These are phyloP conservation scores for Sicyos baderoa DNA, from an alignment of 306 rosid species.

Conservation along the genomic window DNA sequence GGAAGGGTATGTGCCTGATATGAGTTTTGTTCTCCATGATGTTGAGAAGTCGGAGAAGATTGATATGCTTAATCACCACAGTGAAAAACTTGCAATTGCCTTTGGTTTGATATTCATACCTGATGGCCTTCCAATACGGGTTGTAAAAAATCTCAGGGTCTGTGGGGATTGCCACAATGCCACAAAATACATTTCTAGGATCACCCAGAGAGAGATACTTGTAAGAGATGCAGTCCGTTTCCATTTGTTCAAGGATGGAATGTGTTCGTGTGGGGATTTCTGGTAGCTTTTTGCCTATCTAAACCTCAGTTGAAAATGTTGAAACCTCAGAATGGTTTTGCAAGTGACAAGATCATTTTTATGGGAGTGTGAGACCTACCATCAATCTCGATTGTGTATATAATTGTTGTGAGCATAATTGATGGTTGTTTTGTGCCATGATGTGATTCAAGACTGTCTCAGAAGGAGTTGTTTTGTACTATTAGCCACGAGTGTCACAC, in stretches of 20 bases:
- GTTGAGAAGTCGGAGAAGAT: conserved; percentile 71
- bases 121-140: conserved; percentile 51
- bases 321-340: background rate
- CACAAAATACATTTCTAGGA: conserved; percentile 73
- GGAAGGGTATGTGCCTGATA: conserved; percentile 74
- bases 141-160: conserved; percentile 79
- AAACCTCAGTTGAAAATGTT: background rate
- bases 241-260: conserved; percentile 86
- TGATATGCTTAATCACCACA: conserved; percentile 73
- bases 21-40: conserved; percentile 75
- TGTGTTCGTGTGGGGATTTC: conserved; percentile 81
- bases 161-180: conserved; percentile 93
- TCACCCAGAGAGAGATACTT: conserved; percentile 82
- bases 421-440: background rate
- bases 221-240: conserved; percentile 76
- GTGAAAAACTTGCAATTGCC: conserved; percentile 89
- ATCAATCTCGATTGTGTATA: background rate
- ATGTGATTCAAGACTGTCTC: background rate
- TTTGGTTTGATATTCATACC: conserved; percentile 81
- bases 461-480: background rate
- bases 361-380: background rate
- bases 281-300: conserved; percentile 41
- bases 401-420: background rate
- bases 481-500: background rate
- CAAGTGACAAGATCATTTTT: background rate